A percentile compares a stretch with the other conserved stretches of the same genome.
Evolutionary conservation across 2,329 filamentous ascomycete genomes (phyloP).

Genomic region (Harringtonia lauricola): DNA sequence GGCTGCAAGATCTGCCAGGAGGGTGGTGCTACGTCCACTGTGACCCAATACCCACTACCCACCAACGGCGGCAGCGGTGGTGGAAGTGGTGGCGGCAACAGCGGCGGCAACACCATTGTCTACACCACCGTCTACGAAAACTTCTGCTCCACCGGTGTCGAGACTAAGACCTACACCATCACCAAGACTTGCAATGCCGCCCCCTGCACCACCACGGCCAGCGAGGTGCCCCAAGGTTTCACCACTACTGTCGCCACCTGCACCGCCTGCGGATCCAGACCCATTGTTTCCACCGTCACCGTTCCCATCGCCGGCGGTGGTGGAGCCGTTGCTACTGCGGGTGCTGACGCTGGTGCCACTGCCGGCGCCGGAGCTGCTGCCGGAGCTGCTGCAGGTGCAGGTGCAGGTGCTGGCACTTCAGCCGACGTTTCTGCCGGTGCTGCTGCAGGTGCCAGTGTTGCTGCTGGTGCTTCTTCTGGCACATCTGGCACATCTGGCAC

Average conservation of each 20-base stretch:
- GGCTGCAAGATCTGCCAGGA: neutral
- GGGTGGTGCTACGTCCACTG: too few species aligned
- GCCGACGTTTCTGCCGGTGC: neutral
- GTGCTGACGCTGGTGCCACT: neutral
- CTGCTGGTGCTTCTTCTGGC: neutral
- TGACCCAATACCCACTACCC: too few species aligned
- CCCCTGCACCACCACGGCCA: neutral
- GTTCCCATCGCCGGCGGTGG: neutral
- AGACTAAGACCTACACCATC: neutral
- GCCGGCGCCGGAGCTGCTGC: neutral
- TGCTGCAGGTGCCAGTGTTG: neutral
- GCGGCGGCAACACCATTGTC: neutral
- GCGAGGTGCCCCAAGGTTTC: neutral
- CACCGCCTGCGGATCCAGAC: neutral
- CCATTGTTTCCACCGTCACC: neutral
- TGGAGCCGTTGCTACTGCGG: neutral
- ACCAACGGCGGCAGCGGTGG: too few species aligned
- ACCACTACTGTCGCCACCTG: neutral
- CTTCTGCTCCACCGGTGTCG: neutral
- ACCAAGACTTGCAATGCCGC: neutral
- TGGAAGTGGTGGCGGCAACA: neutral
- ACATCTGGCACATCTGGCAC: too few species aligned
- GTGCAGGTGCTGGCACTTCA: neutral
- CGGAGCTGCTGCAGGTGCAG: neutral
- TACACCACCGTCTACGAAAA: neutral